Evolutionary conservation across 306 rosid genomes (phyloP), one percentile per base, ranked within the genome.

Genomic region (Vicia sativa): DNA sequence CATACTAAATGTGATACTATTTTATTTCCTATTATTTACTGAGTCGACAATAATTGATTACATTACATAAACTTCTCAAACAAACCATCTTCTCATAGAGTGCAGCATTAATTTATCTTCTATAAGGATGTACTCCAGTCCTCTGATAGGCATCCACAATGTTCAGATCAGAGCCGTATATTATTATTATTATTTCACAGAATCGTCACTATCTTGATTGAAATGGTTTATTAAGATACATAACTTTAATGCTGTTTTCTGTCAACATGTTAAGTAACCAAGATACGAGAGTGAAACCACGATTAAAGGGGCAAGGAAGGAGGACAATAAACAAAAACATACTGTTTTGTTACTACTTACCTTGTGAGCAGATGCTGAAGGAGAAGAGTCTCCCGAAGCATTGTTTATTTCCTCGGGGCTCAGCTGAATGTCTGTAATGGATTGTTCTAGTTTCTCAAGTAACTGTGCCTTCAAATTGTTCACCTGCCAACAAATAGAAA

Each of bases 361-460:
- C 88, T 87, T 86, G 64, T 87, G 96, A 67, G 77, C 76, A 74
- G 87, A 77, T 62, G 79, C 65, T 71, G 75, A 73, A 60, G 75
- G 46, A 35, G 87, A 60, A 55, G 62, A 68, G 76, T 85, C 89
- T 12, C 74, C 67, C 28, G 90, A 81, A 67, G 73, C 79, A 61
- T 44, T 78, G 28, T 78, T 76, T 56, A 82, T 57, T 63, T 83
- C 92, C 75, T 79, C 79, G 53, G 88, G 80, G 55, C 86, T 83
- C 50, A 93, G 82, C 70, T 80, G 83, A 74, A 93, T 87, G 74
- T 71, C 90, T 44, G 69, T 41, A 52, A 86, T 61, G 68, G 95
- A 93, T 57, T 85, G 95, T 79, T 91, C 96, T 77, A 93, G 79
- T 70, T 93, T 93, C 64, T 82, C 95, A 26, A 93, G 89, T 66